Conservation (phyloP, 2,329 filamentous ascomycete genomes). For the Botryotinia calthae region DNA sequence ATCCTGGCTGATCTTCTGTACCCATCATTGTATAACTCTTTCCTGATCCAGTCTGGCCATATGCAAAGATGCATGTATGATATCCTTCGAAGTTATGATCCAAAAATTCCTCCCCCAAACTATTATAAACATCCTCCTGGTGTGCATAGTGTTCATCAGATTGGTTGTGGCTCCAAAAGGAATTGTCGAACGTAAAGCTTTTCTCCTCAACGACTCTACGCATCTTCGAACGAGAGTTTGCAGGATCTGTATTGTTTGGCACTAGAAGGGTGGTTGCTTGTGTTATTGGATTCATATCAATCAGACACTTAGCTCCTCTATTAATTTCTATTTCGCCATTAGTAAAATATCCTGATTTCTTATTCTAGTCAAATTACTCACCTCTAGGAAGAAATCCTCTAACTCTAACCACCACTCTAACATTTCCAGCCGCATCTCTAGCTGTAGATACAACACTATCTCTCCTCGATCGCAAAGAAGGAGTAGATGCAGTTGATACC, state of each 20-base stretch:
- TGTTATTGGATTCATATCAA: conserved; percentile 84
- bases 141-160: conserved; percentile 81
- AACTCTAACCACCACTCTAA: conserved; percentile 78
- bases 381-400: conserved; percentile 76
- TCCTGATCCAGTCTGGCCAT: conserved; percentile 94
- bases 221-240: conserved; percentile 58
- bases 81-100: conserved; percentile 99
- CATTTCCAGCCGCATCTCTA: conserved; percentile 65
- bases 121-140: conserved; percentile 92
- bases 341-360: neutral
- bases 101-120: conserved; percentile 90
- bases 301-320: conserved; percentile 76
- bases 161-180: conserved; percentile 91
- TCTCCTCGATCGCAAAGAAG: conserved; percentile 72
- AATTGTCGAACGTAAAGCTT: conserved; percentile 93
- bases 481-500: conserved; percentile 71
- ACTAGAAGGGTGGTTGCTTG: conserved; percentile 80
- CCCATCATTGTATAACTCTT: conserved; percentile 99
- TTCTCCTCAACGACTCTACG: conserved; percentile 83
- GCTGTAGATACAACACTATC: conserved; percentile 57
- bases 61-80: conserved; percentile 98
- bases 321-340: conserved; percentile 64
- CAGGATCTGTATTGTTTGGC: conserved; percentile 56
- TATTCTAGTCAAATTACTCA: conserved; percentile 40
- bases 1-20: conserved; percentile 74